phyloP scores from a whole-genome alignment of 192 early-diverging fungal genomes.

The Paraglomus occultum region DNA sequence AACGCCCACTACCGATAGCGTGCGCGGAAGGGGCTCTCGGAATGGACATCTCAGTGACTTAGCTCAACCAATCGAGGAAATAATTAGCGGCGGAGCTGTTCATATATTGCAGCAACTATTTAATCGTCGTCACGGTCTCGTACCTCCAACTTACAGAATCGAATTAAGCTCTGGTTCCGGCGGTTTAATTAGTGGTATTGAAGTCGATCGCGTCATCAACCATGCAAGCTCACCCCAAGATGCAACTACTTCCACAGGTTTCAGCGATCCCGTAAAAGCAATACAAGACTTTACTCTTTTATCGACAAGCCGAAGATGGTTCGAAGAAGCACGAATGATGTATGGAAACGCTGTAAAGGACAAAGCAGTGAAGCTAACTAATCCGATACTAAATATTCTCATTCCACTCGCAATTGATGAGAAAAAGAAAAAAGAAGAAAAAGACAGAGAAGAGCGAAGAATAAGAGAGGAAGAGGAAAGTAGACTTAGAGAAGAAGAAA shows the following conservation, averaged over 20 bases:
- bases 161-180: slow-evolving; percentile 35
- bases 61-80: slow-evolving; percentile 59
- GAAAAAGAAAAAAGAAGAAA: slow-evolving; percentile 57
- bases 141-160: slow-evolving; percentile 36
- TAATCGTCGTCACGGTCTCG: slow-evolving; percentile 33
- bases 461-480: slow-evolving; percentile 58
- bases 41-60: slow-evolving; percentile 47
- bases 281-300: slow-evolving; percentile 70
- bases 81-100: slow-evolving; percentile 58
- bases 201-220: slow-evolving; percentile 33
- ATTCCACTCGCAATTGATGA: slow-evolving; percentile 78
- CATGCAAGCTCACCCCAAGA: slow-evolving; percentile 24
- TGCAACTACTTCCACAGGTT: slow-evolving; percentile 18
- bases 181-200: slow-evolving; percentile 39
- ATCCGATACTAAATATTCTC: slow-evolving; percentile 66
- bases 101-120: slow-evolving; percentile 53
- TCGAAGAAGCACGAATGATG: slow-evolving; percentile 82
- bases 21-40: slow-evolving; percentile 35
- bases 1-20: slow-evolving; percentile 8
- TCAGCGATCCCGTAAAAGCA: slow-evolving; percentile 46
- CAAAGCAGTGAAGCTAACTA: slow-evolving; percentile 56
- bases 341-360: slow-evolving; percentile 62
- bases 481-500: slow-evolving; percentile 43
- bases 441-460: slow-evolving; percentile 44
- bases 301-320: slow-evolving; percentile 78